These are phyloP conservation scores for Fusarium pseudocircinatum DNA, from an alignment of 2,329 filamentous ascomycete genomes.

Conservation along the genomic window DNA sequence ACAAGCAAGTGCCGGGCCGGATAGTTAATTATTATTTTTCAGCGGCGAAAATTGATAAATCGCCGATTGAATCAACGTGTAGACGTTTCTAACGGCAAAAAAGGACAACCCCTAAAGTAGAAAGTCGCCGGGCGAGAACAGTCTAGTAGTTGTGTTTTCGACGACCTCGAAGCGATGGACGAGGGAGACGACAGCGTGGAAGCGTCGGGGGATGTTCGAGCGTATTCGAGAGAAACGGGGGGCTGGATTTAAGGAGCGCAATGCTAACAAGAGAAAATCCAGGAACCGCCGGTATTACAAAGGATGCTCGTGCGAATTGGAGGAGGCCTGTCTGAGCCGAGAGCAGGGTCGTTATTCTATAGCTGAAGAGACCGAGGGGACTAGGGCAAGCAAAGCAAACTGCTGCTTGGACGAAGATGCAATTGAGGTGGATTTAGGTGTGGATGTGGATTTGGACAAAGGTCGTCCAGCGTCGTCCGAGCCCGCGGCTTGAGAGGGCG, in stretches of 20 bases:
- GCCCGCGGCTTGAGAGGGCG: conserved; percentile 39
- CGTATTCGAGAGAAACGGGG: conserved; percentile 37
- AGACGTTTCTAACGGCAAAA: conserved; percentile 30
- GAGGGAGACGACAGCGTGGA: conserved; percentile 29
- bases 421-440: conserved; percentile 35
- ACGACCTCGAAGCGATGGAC: conserved; percentile 19
- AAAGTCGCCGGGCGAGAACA: conserved; percentile 17
- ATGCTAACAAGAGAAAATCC: conserved; percentile 43
- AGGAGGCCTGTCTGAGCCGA: conserved; percentile 33
- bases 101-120: conserved; percentile 22
- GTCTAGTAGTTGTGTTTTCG: conserved; percentile 27
- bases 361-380: conserved; percentile 26
- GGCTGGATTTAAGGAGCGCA: conserved; percentile 41
- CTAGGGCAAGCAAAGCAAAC: conserved; percentile 35
- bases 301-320: conserved; percentile 43
- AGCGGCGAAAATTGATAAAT: conserved; percentile 19
- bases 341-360: conserved; percentile 34
- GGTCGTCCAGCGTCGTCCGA: conserved; percentile 44
- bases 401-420: conserved; percentile 37
- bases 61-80: conserved; percentile 28
- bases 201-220: conserved; percentile 30
- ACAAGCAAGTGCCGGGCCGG: conserved; percentile 40
- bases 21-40: conserved; percentile 42
- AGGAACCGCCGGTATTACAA: conserved; percentile 50
- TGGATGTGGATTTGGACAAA: conserved; percentile 32